Base-by-base conservation (phyloP, 2,329 filamentous ascomycete genomes). In the Colletotrichum noveboracense region DNA sequence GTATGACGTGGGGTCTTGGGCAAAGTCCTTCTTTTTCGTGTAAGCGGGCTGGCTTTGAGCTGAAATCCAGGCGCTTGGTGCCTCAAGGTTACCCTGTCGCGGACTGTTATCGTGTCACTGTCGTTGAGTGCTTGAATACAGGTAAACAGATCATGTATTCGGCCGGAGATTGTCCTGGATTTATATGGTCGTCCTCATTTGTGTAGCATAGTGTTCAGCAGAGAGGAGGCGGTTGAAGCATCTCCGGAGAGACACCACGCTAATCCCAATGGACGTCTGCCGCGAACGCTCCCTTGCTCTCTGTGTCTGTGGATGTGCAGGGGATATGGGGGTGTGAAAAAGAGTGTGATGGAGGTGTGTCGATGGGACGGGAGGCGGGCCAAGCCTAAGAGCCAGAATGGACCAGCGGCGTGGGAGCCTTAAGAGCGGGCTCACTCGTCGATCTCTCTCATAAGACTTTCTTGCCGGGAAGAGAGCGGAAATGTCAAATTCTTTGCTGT, bases 391-490 rank as follows among this genome's bases (percentile, higher is more conserved):
- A 55, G 66, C 32, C n/a, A 70, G 74, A 43, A 21, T 38, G 55
- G 52, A 66, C 66, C 64, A 76, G 66, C 61, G 61, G 52, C 24
- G 66, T 32, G 74, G 66, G 74, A 75, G 71, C 66, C 71, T 75
- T 71, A 69, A 62, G 28, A 67, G 74, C 61, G 66, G 74, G 55
- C 74, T 76, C 24, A 32, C 48, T 52, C 32, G 71, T 75, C 71
- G 74, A 76, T 76, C 74, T 76, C 38, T 58, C 71, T 66, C 71
- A 76, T 71, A 76, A 75, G 60, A 58, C 16, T 61, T 5, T 52
- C 7, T 36, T 55, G 48, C 5, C 60, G 32, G 74, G 71, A 60
- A 38, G 65, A 71, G 16, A 21, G 21, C 66, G 74, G 66, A 71
- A 75, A 76, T 75, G 74, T 71, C 66, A 58, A 66, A 76, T 66